Evolutionary conservation across 2,329 filamentous ascomycete genomes (phyloP), one percentile per base, ranked within the genome.

Genomic region (Neocucurbitaria cava): DNA sequence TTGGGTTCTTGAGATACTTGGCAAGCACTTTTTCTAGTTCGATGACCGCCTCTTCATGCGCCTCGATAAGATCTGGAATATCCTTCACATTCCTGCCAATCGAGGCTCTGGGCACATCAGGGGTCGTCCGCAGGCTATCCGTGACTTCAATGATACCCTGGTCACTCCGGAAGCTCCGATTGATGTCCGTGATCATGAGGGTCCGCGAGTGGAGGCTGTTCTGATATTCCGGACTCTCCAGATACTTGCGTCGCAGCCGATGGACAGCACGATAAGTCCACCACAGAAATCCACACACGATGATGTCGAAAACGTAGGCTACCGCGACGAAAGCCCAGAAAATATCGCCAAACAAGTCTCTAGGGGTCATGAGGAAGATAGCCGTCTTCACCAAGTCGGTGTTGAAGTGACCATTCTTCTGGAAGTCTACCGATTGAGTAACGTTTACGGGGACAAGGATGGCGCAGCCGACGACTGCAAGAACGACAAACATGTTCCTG

Each of bases 31-130:
- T 84, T 73, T 99, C 95, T 35, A 99, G 83, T 63, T 91, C 83
- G 43, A 91, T 87, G 30, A 99, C 95, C 0, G 87, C 83, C 60
- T 89, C 82, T 50, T 92, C 88, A 69, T 99, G 93, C 15, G 96
- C 85, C 54, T 89, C 86, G 58, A 99, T 95, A 53, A 98, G 79
- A 17, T 89, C 83, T 10, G 95, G 95, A 11, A 99, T 82, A 35
- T 94, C 88, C 74, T 94, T 96, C 58, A 97, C 92, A 66, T 98
- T 97, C 59, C 95, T 87, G 21, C 92, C 93, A 66, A 98, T 89
- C 10, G 91, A 89, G 18, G 89, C 91, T 58, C 90, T 85, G 2
- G 92, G 91, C 50, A 92, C 86, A 10, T 89, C 90, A 10, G 90
- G 89, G 21, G 88, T 90, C 1, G 91, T 91, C 23, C 89, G 90